Percentiles rank a stretch among this genome's conserved stretches.
phyloP scores from a whole-genome alignment of 2,329 filamentous ascomycete genomes.

The Lachnellula subtilissima region DNA sequence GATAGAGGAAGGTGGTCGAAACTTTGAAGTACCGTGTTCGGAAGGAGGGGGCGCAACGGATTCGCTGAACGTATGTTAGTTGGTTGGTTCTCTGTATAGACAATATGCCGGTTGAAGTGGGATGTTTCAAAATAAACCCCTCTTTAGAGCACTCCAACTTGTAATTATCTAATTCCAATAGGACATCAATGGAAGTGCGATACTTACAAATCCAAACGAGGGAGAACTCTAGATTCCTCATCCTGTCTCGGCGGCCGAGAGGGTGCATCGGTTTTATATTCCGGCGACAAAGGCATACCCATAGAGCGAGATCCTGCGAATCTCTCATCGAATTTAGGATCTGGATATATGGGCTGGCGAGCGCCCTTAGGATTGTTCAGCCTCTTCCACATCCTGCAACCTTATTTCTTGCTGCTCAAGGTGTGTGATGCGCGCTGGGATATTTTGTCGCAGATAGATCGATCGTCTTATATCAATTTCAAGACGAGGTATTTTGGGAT shows the following conservation, averaged over 20 bases:
- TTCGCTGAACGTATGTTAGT: slow-evolving; percentile 19
- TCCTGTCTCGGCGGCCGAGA: slow-evolving; percentile 24
- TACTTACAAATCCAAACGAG: slow-evolving; percentile 22
- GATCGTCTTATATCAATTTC: slow-evolving; percentile 4
- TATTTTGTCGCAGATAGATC: neutral
- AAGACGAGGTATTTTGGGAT: neutral
- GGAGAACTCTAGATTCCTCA: slow-evolving; percentile 12
- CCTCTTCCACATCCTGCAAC: slow-evolving; percentile 50
- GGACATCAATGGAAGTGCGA: neutral
- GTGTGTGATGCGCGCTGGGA: slow-evolving; percentile 21
- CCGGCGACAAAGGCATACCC: slow-evolving; percentile 26
- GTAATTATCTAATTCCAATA: neutral
- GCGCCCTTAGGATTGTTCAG: slow-evolving; percentile 39
- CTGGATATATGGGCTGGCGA: slow-evolving; percentile 37
- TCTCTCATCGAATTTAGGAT: slow-evolving; percentile 43
- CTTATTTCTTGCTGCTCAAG: slow-evolving; percentile 6
- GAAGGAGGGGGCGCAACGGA: slow-evolving; percentile 13
- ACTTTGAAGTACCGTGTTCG: slow-evolving; percentile 27
- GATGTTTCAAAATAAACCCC: neutral
- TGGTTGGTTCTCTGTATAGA: slow-evolving; percentile 2
- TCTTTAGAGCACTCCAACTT: neutral
- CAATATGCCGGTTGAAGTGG: slow-evolving; percentile 11
- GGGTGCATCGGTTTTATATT: slow-evolving; percentile 17
- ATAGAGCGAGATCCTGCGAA: slow-evolving; percentile 35
- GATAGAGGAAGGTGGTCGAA: slow-evolving; percentile 53